phyloP scores from a whole-genome alignment of 768 basidiomycete species.

The Russula sp. region DNA sequence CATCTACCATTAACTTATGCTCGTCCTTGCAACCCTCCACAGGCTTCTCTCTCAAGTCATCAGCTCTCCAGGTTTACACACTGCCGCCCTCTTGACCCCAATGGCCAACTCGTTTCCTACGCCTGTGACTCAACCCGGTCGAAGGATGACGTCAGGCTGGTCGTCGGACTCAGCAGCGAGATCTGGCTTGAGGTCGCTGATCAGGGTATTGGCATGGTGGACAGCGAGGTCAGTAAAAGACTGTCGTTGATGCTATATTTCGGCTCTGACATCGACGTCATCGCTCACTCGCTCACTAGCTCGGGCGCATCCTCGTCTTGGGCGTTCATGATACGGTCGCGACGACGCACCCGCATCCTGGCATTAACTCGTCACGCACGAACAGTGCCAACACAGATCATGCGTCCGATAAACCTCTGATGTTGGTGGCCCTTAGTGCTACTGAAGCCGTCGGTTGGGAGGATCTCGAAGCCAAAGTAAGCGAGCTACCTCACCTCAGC shows the following conservation, averaged over 20 bases:
- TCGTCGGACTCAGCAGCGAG: constrained; percentile 69
- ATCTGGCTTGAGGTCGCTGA: constrained; percentile 75
- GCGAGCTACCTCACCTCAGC: constrained; percentile 24
- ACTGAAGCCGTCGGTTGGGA: constrained; percentile 63
- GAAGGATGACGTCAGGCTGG: constrained; percentile 72
- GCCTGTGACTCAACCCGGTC: constrained; percentile 53
- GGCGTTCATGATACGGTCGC: constrained; percentile 49
- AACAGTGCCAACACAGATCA: constrained; percentile 19
- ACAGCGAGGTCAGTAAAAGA: constrained; percentile 61
- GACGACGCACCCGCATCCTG: neutral
- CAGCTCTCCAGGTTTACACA: constrained; percentile 59
- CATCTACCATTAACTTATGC: constrained; percentile 46
- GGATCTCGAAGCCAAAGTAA: constrained; percentile 59
- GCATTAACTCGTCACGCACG: constrained; percentile 30
- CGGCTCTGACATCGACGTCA: neutral
- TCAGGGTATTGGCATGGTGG: constrained; percentile 66
- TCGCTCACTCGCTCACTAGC: constrained; percentile 39
- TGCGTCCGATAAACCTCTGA: constrained; percentile 46
- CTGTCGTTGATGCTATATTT: neutral
- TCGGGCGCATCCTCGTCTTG: constrained; percentile 68
- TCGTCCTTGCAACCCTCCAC: constrained; percentile 66
- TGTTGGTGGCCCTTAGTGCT: constrained; percentile 70
- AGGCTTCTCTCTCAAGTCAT: constrained; percentile 62
- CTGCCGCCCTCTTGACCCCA: constrained; percentile 65
- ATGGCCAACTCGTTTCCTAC: constrained; percentile 71